These are phyloP conservation scores for Xylariomycetidae sp. DNA, from an alignment of 2,329 filamentous ascomycete species.

Conservation along the genomic window DNA sequence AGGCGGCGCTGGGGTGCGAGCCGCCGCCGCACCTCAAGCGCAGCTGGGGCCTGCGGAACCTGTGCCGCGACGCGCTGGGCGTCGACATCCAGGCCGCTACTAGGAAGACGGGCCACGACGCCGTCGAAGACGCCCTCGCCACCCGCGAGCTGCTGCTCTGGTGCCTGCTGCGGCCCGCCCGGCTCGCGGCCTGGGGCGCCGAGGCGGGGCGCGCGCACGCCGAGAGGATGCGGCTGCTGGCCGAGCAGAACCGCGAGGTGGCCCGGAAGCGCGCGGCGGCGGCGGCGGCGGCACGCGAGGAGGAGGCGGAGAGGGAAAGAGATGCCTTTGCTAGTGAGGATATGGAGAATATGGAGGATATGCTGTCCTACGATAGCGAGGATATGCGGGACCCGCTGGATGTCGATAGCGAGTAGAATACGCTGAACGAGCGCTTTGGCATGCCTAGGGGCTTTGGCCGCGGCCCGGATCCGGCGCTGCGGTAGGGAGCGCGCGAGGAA, in stretches of 20 bases:
- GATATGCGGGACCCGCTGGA: too few relatives aligned
- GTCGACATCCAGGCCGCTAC: slow-evolving; percentile 28
- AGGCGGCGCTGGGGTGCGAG: slow-evolving; percentile 23
- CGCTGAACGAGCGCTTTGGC: too few relatives aligned
- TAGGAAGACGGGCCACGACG: slow-evolving; percentile 35
- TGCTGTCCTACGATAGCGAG: too few relatives aligned
- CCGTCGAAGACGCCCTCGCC: slow-evolving; percentile 43
- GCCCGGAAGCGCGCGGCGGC: background rate
- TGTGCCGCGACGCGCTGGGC: slow-evolving; percentile 29
- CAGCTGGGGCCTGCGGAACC: slow-evolving; percentile 30
- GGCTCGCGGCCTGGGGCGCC: slow-evolving; percentile 29
- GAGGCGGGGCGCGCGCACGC: slow-evolving; percentile 1
- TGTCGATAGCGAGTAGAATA: too few relatives aligned
- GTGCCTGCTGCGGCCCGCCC: slow-evolving; percentile 33
- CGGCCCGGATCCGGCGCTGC: too few relatives aligned
- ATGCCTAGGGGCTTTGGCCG: too few relatives aligned
- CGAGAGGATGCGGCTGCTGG: background rate
- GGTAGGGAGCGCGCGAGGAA: too few relatives aligned
- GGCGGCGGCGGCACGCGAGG: background rate
- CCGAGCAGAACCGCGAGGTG: background rate
- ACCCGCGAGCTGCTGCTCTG: slow-evolving; percentile 42
- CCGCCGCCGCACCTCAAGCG: slow-evolving; percentile 5
- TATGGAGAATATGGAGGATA: too few relatives aligned
- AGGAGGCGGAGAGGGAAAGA: slow-evolving; percentile 1
- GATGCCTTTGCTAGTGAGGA: too few relatives aligned